Evolutionary conservation across 2,329 filamentous ascomycete species (phyloP), one percentile per base, ranked within the genome.

Genomic region (Talaromyces sp.): DNA sequence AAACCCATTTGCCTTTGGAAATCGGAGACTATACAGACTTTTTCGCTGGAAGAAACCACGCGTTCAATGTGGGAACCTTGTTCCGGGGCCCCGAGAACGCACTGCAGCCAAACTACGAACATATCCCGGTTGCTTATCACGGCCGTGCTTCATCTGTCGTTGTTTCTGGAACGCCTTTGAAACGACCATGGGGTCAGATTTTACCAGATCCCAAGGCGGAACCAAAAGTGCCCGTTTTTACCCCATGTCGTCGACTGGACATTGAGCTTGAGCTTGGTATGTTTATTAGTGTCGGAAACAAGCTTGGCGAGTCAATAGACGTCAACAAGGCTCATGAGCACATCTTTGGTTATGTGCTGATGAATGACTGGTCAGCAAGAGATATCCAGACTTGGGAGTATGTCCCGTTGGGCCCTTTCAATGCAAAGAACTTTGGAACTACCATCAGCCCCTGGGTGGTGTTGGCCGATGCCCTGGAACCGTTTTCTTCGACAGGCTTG

Each of bases 371-470:
- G 85, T 58, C 53, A 68, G 67, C 66, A 4, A 65, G 71, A 6
- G 85, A 88, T 67, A 84, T 88, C 19, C 85, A 88, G 68, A 78
- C 72, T 0, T 74, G 84, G 21, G 86, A 88, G 65, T 87, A 87
- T 84, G 75, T 75, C 2, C 84, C 84, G 0, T 71, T 87, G 0
- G 85, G 85, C 0, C 86, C 86, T 0, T 78, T 87, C 58, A 85
- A 86, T 55, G 79, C 81, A 2, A 89, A 88, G 69, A 81, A 80
- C 35, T 86, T 87, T 52, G 80, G 78, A 9, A 88, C 84, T 0
- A 80, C 78, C 0, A 82, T 88, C 26, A 84, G 81, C 0, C 84
- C 85, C 0, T 88, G 86, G 86, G 74, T 88, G 14, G 70, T 88
- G 4, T 85, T 84, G 0, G 73, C 83, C 1, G 84, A 87, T 41